Percentiles rank a stretch among this genome's conserved stretches.
Evolutionary conservation across 169 alveolate species (phyloP).

Genomic region (Eimeria acervulina): DNA sequence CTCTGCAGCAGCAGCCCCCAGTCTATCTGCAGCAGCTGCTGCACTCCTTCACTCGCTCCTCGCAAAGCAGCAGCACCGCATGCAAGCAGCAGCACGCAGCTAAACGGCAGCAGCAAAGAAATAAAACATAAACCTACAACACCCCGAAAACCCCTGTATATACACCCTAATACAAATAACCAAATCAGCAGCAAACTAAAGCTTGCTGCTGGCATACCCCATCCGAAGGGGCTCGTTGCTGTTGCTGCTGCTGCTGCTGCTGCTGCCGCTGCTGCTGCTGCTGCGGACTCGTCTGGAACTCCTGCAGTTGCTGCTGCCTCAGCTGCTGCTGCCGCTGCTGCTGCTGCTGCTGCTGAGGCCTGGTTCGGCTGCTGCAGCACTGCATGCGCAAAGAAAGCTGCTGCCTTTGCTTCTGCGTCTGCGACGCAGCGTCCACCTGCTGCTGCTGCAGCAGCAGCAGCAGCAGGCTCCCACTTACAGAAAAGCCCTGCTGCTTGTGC

Average conservation of each 20-base stretch:
- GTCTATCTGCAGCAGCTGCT: slow-evolving; percentile 16
- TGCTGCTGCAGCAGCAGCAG: slow-evolving; percentile 33
- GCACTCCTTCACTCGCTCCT: slow-evolving; percentile 37
- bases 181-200: slow-evolving; percentile 39
- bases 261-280: background rate
- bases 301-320: background rate
- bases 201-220: background rate
- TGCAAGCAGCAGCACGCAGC: slow-evolving; percentile 10
- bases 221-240: background rate
- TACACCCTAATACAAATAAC: background rate
- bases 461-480: slow-evolving; percentile 31
- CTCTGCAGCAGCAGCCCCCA: background rate
- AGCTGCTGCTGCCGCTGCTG: background rate
- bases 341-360: background rate
- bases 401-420: slow-evolving; percentile 60
- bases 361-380: background rate
- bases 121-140: background rate
- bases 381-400: slow-evolving; percentile 20
- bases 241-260: background rate
- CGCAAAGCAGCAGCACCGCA: slow-evolving; percentile 26
- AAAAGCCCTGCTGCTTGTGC: slow-evolving; percentile 18
- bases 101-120: slow-evolving; percentile 27
- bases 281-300: background rate
- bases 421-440: slow-evolving; percentile 44
- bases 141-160: slow-evolving; percentile 1